phyloP scores from a whole-genome alignment of 75 land plant species.

The Selaginella moellendorffii region DNA sequence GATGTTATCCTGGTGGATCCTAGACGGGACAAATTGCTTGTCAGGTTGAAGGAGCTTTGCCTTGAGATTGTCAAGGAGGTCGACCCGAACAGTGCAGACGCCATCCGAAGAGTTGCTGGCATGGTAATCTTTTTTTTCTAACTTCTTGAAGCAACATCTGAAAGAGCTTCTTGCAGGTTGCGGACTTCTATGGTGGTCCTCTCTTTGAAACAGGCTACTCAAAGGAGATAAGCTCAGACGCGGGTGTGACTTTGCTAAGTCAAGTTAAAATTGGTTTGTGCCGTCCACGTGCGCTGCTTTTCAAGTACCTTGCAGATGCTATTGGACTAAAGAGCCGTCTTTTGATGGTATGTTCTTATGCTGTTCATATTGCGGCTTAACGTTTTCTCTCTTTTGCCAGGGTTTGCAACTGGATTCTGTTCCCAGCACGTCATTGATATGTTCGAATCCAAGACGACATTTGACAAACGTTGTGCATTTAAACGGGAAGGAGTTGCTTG shows the following conservation, averaged over 20 bases:
- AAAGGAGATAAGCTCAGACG: conserved; percentile 28
- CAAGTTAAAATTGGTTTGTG: conserved; percentile 72
- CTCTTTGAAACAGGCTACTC: conserved; percentile 47
- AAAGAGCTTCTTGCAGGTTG: conserved; percentile 50
- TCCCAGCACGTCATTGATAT: conserved; percentile 26
- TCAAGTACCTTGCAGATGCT: conserved; percentile 89
- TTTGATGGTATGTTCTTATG: conserved; percentile 69
- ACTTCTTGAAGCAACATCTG: neutral
- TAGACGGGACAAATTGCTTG: conserved; percentile 63
- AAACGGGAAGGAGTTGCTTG: conserved; percentile 69
- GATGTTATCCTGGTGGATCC: conserved; percentile 76
- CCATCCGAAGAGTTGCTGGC: conserved; percentile 77
- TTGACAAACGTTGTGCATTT: conserved; percentile 63
- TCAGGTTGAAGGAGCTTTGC: conserved; percentile 58
- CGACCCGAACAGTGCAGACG: conserved; percentile 47
- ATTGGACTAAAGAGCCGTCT: conserved; percentile 78
- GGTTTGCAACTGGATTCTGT: conserved; percentile 28
- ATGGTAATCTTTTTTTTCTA: conserved; percentile 36
- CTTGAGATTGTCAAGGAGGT: conserved; percentile 54
- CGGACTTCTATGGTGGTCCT: conserved; percentile 81
- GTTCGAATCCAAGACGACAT: conserved; percentile 56
- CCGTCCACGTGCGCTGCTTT: conserved; percentile 78
- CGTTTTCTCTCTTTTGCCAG: conserved; percentile 11
- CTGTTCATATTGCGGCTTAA: too few relatives aligned
- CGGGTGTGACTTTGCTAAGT: conserved; percentile 57